These are phyloP conservation scores for Podila epigama DNA, from an alignment of 192 early-diverging fungal species.

Conservation along the genomic window DNA sequence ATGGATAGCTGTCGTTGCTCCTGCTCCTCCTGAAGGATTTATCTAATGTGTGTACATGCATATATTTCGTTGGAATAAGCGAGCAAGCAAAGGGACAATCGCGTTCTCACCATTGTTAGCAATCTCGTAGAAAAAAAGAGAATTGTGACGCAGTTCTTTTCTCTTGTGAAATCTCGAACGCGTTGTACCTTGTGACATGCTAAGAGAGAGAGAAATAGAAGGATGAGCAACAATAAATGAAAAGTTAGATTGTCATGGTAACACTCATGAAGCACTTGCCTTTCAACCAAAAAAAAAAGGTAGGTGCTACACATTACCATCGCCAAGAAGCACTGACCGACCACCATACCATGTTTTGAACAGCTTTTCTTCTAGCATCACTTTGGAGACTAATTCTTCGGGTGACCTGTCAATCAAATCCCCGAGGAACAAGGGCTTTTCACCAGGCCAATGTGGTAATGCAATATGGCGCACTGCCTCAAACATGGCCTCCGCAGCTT, in stretches of 20 bases:
- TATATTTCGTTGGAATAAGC: too few species aligned
- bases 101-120: not conserved
- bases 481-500: not conserved
- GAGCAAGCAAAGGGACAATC: not conserved
- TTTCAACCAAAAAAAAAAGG: not conserved
- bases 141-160: not conserved
- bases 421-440: not conserved
- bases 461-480: not conserved
- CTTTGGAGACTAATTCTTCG: not conserved
- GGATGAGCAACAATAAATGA: not conserved
- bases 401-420: not conserved
- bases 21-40: not conserved
- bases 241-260: not conserved
- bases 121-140: not conserved
- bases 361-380: not conserved
- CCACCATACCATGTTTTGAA: not conserved
- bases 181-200: not conserved
- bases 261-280: too few species aligned
- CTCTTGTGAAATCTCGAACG: too few species aligned
- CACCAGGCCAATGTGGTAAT: not conserved
- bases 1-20: not conserved
- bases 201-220: not conserved
- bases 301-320: not conserved
- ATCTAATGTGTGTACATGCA: too few species aligned
- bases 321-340: not conserved